Evolutionary conservation across 345 rosid genomes (phyloP).

Genomic region (Acer negundo): DNA sequence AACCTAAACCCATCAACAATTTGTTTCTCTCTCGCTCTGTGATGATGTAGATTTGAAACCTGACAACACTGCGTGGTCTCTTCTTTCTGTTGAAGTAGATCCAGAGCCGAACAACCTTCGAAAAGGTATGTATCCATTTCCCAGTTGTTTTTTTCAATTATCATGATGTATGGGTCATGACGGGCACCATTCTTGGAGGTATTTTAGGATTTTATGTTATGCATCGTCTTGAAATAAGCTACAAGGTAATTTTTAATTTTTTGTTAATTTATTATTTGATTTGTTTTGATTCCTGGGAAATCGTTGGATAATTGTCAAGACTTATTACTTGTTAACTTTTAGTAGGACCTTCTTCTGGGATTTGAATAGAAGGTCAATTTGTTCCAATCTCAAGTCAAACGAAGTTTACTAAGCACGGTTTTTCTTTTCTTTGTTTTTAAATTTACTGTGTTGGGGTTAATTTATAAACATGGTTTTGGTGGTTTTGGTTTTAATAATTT

Average conservation of each 20-base stretch:
- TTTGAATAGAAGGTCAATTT: background rate
- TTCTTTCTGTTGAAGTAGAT: too few relatives aligned
- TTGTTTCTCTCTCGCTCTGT: too few relatives aligned
- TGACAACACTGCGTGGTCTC: too few relatives aligned
- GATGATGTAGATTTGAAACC: too few relatives aligned
- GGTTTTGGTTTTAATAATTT: background rate
- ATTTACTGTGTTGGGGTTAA: background rate
- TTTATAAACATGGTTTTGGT: too few relatives aligned
- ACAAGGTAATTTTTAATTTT: constrained; percentile 48
- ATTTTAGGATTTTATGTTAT: constrained; percentile 83
- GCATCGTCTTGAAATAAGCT: constrained; percentile 74
- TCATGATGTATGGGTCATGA: constrained; percentile 68
- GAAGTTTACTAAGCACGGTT: background rate
- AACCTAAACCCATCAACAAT: too few relatives aligned
- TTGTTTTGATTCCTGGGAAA: constrained; percentile 15
- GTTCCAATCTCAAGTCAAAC: background rate
- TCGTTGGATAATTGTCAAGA: background rate
- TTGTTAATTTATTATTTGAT: background rate
- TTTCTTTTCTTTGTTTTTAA: background rate
- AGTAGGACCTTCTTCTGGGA: background rate
- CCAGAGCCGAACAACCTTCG: too few relatives aligned
- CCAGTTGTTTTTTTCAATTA: too few relatives aligned
- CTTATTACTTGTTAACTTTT: background rate
- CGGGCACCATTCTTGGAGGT: constrained; percentile 80
- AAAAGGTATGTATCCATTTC: too few relatives aligned